These are phyloP conservation scores for Candida ipomoeae DNA, from an alignment of 805 yeast species.

Conservation along the genomic window DNA sequence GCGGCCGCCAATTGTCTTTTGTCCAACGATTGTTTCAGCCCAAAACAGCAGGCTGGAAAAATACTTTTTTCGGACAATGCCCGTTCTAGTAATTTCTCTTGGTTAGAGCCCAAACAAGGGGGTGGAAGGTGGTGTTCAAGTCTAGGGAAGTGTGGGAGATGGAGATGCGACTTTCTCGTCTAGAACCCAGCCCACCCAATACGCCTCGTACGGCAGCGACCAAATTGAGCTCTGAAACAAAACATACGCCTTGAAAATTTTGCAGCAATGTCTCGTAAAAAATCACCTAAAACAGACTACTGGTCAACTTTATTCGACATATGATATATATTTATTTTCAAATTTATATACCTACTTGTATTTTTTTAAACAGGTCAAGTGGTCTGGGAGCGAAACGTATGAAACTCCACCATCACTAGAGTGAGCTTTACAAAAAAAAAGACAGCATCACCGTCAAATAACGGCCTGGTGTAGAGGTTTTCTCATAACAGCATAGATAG, in stretches of 20 bases:
- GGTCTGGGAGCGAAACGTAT: too few species aligned
- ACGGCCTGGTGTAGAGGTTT: too few species aligned
- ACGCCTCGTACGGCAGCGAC: background rate
- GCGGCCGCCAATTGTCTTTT: background rate
- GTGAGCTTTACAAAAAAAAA: too few species aligned
- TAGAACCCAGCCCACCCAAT: background rate
- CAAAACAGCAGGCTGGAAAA: background rate
- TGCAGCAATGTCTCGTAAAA: background rate
- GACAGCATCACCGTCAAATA: too few species aligned
- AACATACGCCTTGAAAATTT: background rate
- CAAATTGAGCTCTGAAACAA: conserved; percentile 2
- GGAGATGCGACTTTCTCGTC: background rate
- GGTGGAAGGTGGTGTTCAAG: background rate
- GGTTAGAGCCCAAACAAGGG: too few species aligned
- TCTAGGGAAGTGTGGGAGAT: background rate
- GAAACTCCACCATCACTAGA: too few species aligned
- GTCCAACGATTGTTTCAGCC: background rate
- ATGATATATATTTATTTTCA: too few species aligned
- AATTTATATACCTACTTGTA: too few species aligned
- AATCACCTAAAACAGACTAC: too few species aligned
- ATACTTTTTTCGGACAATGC: background rate
- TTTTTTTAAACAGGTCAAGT: too few species aligned
- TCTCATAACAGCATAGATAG: too few species aligned
- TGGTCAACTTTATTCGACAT: too few species aligned
- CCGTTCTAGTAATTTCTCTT: background rate